These are phyloP conservation scores for Trichosporon asahii DNA, from an alignment of 1,284 basidiomycete genomes.

Conservation along the genomic window DNA sequence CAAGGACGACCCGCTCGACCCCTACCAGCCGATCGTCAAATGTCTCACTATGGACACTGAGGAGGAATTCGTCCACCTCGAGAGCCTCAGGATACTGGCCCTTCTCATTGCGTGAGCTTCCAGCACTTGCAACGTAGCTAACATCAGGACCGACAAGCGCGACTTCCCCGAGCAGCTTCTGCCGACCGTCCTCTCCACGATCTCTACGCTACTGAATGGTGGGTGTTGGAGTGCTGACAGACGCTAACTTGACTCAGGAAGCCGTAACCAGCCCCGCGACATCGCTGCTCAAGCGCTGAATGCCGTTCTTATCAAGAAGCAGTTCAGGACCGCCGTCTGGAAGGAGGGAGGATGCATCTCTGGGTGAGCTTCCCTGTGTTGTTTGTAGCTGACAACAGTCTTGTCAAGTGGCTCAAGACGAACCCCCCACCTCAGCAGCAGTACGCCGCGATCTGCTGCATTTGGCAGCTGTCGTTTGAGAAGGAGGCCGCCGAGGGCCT, in stretches of 20 bases:
- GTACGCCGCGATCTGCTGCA: constrained; percentile 86
- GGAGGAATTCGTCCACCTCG: constrained; percentile 91
- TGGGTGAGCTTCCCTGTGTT: constrained; percentile 34
- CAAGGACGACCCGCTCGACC: constrained; percentile 62
- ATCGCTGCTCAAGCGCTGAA: constrained; percentile 87
- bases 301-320: constrained; percentile 73
- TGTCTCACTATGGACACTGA: constrained; percentile 66
- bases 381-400: constrained; percentile 52
- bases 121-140: not conserved
- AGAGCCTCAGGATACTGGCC: constrained; percentile 81
- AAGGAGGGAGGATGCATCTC: constrained; percentile 49
- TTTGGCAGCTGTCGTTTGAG: constrained; percentile 94
- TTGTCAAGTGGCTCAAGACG: constrained; percentile 71
- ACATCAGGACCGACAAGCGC: constrained; percentile 45
- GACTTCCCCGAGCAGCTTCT: constrained; percentile 59
- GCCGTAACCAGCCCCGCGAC: constrained; percentile 63
- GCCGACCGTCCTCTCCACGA: constrained; percentile 63
- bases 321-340: constrained; percentile 62
- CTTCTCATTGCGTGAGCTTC: constrained; percentile 70
- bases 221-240: constrained; percentile 37
- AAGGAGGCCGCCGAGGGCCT: constrained; percentile 76
- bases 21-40: constrained; percentile 80
- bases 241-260: constrained; percentile 15
- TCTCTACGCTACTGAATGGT: constrained; percentile 65
- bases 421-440: constrained; percentile 78